Evolutionary conservation across 1,284 basidiomycete genomes (phyloP).

Genomic region (Abortiporus biennis): DNA sequence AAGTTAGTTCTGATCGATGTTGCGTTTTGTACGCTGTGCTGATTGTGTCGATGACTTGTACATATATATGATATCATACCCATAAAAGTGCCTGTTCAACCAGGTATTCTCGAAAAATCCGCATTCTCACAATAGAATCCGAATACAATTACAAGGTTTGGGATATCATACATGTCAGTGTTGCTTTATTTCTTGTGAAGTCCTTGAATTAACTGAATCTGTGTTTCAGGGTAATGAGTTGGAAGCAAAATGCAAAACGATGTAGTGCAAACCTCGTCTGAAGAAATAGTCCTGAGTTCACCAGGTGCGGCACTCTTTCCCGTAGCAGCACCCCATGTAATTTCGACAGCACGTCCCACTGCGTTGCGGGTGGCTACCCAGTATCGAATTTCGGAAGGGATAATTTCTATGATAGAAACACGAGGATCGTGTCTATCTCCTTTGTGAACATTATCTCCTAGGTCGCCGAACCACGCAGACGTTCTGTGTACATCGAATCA

Average conservation of each 20-base stretch:
- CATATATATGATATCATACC: no score
- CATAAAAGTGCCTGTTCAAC: no score
- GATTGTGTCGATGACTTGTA: no score
- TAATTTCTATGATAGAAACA: conserved; percentile 75
- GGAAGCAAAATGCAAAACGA: neutral
- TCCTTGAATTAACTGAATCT: conserved; percentile 3
- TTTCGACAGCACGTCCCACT: conserved; percentile 42
- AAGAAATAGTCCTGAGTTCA: conserved; percentile 55
- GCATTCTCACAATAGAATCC: no score
- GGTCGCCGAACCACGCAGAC: conserved; percentile 82
- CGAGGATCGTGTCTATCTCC: conserved; percentile 80
- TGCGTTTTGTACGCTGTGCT: no score
- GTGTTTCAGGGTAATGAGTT: neutral
- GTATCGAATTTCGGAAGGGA: conserved; percentile 79
- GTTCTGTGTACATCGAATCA: conserved; percentile 31
- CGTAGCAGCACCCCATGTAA: conserved; percentile 46
- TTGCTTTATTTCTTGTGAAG: no score
- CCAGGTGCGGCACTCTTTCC: conserved; percentile 59
- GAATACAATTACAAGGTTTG: no score
- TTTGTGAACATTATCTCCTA: conserved; percentile 83
- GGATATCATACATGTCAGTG: no score
- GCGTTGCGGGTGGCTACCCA: conserved; percentile 52
- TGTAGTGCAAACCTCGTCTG: conserved; percentile 43
- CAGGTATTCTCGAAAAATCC: no score
- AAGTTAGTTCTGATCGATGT: no score